phyloP scores from a whole-genome alignment of 192 early-diverging fungal species.

The Spizellomyces sp. region DNA sequence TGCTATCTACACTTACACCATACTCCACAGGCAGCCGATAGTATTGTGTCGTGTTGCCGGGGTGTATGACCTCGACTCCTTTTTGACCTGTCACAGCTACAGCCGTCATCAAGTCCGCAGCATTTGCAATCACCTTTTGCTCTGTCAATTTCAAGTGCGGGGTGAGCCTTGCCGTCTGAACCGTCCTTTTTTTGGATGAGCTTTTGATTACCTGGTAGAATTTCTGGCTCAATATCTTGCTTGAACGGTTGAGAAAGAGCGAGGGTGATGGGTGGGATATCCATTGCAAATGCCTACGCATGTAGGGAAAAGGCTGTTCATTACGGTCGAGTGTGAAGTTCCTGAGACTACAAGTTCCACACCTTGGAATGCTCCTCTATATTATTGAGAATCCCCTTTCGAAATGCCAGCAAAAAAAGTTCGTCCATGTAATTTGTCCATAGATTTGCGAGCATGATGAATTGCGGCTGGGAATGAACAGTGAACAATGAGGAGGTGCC shows the following conservation, averaged over 20 bases:
- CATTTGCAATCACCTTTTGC: slow-evolving; percentile 44
- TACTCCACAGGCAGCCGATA: slow-evolving; percentile 57
- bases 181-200: background rate
- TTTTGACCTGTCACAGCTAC: slow-evolving; percentile 46
- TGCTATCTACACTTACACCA: slow-evolving; percentile 34
- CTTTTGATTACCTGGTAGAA: slow-evolving; percentile 41
- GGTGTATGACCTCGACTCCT: slow-evolving; percentile 58
- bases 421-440: slow-evolving; percentile 59
- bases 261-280: slow-evolving; percentile 38
- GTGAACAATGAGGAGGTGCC: too few species aligned
- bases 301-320: background rate
- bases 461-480: slow-evolving; percentile 46
- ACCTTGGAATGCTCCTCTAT: slow-evolving; percentile 41
- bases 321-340: background rate
- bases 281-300: slow-evolving; percentile 40
- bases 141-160: slow-evolving; percentile 25
- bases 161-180: slow-evolving; percentile 13
- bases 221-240: slow-evolving; percentile 56
- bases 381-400: slow-evolving; percentile 54
- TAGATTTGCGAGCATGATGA: slow-evolving; percentile 51
- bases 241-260: slow-evolving; percentile 30
- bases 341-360: background rate
- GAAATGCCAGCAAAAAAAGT: slow-evolving; percentile 55
- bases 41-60: slow-evolving; percentile 62
- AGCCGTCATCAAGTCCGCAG: slow-evolving; percentile 49